Evolutionary conservation across 2,329 filamentous ascomycete species (phyloP).

Genomic region (Aspergillus latus): DNA sequence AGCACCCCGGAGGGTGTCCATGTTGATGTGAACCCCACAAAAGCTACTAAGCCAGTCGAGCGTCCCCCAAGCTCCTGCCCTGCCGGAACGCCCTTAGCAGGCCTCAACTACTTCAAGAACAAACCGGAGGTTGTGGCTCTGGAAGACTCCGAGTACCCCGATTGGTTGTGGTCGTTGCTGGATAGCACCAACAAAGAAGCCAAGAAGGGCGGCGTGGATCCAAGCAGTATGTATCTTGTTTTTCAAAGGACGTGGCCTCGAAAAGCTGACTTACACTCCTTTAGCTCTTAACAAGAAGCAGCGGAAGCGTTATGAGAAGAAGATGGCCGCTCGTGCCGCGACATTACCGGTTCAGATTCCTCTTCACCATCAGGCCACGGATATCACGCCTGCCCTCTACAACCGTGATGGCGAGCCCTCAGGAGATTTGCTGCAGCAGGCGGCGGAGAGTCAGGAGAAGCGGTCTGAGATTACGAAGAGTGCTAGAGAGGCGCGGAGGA

Average conservation of each 20-base stretch:
- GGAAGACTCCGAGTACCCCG: slow-evolving; percentile 50
- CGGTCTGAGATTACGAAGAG: slow-evolving; percentile 46
- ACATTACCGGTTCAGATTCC: slow-evolving; percentile 43
- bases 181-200: slow-evolving; percentile 37
- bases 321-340: slow-evolving; percentile 44
- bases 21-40: slow-evolving; percentile 26
- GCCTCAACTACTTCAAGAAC: slow-evolving; percentile 50
- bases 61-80: slow-evolving; percentile 40
- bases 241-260: background rate
- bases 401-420: slow-evolving; percentile 27
- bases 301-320: slow-evolving; percentile 48
- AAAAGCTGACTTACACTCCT: slow-evolving; percentile 18
- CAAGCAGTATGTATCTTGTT: slow-evolving; percentile 35
- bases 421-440: slow-evolving; percentile 32
- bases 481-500: slow-evolving; percentile 46
- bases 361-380: slow-evolving; percentile 46
- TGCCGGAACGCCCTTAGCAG: slow-evolving; percentile 42
- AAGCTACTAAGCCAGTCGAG: slow-evolving; percentile 28
- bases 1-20: slow-evolving; percentile 39
- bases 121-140: slow-evolving; percentile 45
- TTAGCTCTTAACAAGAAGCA: slow-evolving; percentile 49
- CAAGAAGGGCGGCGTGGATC: slow-evolving; percentile 40
- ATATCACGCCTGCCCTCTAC: slow-evolving; percentile 44
- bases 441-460: slow-evolving; percentile 38
- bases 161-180: slow-evolving; percentile 49